phyloP scores from a whole-genome alignment of 225 moss, liverwort and hornwort species.

The Polytrichum commune region DNA sequence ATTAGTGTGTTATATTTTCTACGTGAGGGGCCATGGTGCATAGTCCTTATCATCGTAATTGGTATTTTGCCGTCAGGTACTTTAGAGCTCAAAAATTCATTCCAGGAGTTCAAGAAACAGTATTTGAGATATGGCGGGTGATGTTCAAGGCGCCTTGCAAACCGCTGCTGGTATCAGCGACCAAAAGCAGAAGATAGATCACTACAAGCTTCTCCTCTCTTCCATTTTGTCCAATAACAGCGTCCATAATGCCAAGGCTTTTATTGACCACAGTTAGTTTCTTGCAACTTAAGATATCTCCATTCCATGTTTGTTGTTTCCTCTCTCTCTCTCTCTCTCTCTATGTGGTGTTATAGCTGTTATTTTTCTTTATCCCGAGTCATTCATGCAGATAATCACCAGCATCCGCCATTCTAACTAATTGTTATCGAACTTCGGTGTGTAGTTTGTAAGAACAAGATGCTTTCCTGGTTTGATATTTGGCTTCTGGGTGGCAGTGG shows the following conservation, averaged over 20 bases:
- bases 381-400: neutral
- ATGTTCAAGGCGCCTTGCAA: slow-evolving; percentile 85
- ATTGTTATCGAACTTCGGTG: too few relatives aligned
- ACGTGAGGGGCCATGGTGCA: too few relatives aligned
- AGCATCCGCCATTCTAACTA: neutral
- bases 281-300: neutral
- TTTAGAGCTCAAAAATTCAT: too few relatives aligned
- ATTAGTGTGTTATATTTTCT: too few relatives aligned
- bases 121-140: slow-evolving; percentile 58
- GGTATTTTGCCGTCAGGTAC: too few relatives aligned
- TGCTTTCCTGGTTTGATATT: slow-evolving; percentile 15
- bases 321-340: neutral
- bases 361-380: neutral
- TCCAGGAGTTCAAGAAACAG: neutral
- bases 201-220: slow-evolving; percentile 87
- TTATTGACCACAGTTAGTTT: slow-evolving; percentile 88
- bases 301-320: neutral
- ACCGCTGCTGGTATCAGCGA: slow-evolving; percentile 80
- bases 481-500: slow-evolving; percentile 68
- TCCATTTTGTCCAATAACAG: slow-evolving; percentile 89
- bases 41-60: too few relatives aligned
- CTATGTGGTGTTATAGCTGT: slow-evolving; percentile 4
- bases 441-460: too few relatives aligned
- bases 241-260: slow-evolving; percentile 81
- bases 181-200: slow-evolving; percentile 97